A percentile compares a stretch with the other conserved stretches of the same genome.
These are phyloP conservation scores for Chamaenerion angustifolium DNA, from an alignment of 345 rosid genomes.

Conservation along the genomic window DNA sequence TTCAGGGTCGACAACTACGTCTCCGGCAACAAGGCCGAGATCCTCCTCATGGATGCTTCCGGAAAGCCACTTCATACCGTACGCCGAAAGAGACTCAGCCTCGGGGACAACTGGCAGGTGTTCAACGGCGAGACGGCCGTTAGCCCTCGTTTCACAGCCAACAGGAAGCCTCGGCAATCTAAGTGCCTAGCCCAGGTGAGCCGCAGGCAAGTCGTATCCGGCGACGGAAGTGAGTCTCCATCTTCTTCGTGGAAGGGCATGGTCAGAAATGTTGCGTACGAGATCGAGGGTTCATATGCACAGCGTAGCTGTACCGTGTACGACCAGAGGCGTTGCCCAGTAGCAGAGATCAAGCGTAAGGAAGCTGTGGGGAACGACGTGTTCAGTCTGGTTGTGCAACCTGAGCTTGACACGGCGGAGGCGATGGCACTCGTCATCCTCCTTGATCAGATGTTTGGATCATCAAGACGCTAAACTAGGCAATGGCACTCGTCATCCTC, in stretches of 20 bases:
- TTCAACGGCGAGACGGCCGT: slow-evolving; percentile 59
- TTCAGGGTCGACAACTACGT: slow-evolving; percentile 86
- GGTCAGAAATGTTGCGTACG: slow-evolving; percentile 21
- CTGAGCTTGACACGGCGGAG: slow-evolving; percentile 37
- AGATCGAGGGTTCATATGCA: slow-evolving; percentile 67
- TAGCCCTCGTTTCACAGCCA: slow-evolving; percentile 37
- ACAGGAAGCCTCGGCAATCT: slow-evolving; percentile 42
- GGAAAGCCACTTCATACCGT: slow-evolving; percentile 84
- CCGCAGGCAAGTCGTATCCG: slow-evolving; percentile 2
- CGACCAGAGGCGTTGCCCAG: slow-evolving; percentile 38
- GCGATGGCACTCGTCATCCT: slow-evolving; percentile 85
- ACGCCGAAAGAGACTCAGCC: slow-evolving; percentile 83
- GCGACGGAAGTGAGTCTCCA: slow-evolving; percentile 5
- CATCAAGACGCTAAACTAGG: slow-evolving; percentile 34
- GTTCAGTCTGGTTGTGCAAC: slow-evolving; percentile 52
- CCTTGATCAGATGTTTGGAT: slow-evolving; percentile 83
- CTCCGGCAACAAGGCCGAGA: slow-evolving; percentile 35
- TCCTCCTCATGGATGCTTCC: slow-evolving; percentile 81
- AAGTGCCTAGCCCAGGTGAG: slow-evolving; percentile 50
- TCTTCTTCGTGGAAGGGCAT: slow-evolving; percentile 5
- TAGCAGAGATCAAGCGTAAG: slow-evolving; percentile 57
- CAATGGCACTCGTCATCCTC: too few relatives aligned
- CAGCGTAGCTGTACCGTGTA: slow-evolving; percentile 53
- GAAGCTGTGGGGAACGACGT: slow-evolving; percentile 65
- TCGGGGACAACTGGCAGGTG: slow-evolving; percentile 68